These are phyloP conservation scores for Auxenochlorella protothecoides DNA, from an alignment of 139 green algal genomes.

Conservation along the genomic window DNA sequence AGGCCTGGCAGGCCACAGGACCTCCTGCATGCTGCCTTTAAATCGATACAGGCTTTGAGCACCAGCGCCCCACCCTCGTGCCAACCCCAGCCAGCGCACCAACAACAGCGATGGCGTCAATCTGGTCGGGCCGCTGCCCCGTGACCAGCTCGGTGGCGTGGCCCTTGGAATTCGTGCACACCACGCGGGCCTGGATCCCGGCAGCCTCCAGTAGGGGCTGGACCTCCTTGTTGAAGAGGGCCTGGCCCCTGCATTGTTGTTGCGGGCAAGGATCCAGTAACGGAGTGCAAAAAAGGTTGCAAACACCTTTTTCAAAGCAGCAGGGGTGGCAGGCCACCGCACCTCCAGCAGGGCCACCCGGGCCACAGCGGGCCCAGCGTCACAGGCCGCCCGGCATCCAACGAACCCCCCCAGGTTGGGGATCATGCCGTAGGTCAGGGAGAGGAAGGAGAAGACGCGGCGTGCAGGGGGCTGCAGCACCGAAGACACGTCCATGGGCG, in stretches of 20 bases:
- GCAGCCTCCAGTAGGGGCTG: slow-evolving; percentile 47
- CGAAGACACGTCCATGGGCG: slow-evolving; percentile 44
- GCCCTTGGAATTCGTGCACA: slow-evolving; percentile 19
- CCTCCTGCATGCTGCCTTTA: too few relatives aligned
- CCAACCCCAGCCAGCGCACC: not conserved
- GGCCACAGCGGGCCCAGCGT: not conserved
- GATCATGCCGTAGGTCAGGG: slow-evolving; percentile 55
- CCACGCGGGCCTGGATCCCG: slow-evolving; percentile 30
- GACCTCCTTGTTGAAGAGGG: slow-evolving; percentile 23
- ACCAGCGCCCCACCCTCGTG: too few relatives aligned
- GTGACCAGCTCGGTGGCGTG: slow-evolving; percentile 29
- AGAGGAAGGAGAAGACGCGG: slow-evolving; percentile 51
- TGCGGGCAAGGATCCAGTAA: too few relatives aligned
- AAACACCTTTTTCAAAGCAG: too few relatives aligned
- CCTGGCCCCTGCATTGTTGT: slow-evolving; percentile 4
- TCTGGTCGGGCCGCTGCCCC: not conserved
- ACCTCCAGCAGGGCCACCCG: not conserved
- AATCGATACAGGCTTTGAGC: too few relatives aligned
- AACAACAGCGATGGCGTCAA: not conserved
- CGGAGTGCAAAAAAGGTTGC: too few relatives aligned
- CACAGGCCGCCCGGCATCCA: not conserved
- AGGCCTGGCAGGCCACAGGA: too few relatives aligned
- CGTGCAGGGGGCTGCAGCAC: slow-evolving; percentile 44
- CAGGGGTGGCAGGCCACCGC: too few relatives aligned
- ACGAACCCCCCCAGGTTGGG: slow-evolving; percentile 39